Evolutionary conservation across 2,329 filamentous ascomycete genomes (phyloP), one percentile per base, ranked within the genome.

Genomic region (Aspergillus hiratsukae): DNA sequence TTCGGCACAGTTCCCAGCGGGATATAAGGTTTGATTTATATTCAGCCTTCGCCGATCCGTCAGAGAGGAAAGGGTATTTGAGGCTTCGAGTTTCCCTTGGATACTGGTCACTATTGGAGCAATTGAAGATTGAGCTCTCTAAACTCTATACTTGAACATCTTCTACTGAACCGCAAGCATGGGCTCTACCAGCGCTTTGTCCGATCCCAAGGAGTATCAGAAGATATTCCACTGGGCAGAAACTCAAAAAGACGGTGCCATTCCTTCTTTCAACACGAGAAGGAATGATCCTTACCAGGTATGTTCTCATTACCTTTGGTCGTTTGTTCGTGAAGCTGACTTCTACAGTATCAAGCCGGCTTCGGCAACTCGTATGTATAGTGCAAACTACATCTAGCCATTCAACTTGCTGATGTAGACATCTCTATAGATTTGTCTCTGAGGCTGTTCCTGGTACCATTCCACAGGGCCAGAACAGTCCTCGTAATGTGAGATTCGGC

Each of bases 211-310:
- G 45, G 77, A 81, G 46, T 81, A 80, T 60, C 78, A 80, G 53
- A 77, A 79, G 51, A 78, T 80, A 62, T 81, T 81, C 58, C 79
- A 81, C 64, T 85, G 83, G 82, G 82, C 81, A 0, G 81, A 83
- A 64, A 84, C 82, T n/a, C 82, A 85, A 61, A 78, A 83, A 64
- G 76, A 84, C 65, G 82, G 78, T 0, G 64, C 73, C 0, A 77
- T 84, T 27, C 82, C 81, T 10, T 83, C 81, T 0, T 85, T 84
- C 61, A 75, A 71, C 3, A 77, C 74, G 58, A 78, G 76, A 68
- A 81, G 70, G 69, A 84, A 82, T 60, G 80, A 82, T 64, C 80
- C 80, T 37, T 82, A 83, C 66, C 69, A 80, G 68, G 77, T 78
- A 69, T 62, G 64, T 64, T 58, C n/a, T 58, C 35, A 49, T 46